Base-by-base conservation (phyloP, 164 flowering plant species). In the Stephania yunnanensis region DNA sequence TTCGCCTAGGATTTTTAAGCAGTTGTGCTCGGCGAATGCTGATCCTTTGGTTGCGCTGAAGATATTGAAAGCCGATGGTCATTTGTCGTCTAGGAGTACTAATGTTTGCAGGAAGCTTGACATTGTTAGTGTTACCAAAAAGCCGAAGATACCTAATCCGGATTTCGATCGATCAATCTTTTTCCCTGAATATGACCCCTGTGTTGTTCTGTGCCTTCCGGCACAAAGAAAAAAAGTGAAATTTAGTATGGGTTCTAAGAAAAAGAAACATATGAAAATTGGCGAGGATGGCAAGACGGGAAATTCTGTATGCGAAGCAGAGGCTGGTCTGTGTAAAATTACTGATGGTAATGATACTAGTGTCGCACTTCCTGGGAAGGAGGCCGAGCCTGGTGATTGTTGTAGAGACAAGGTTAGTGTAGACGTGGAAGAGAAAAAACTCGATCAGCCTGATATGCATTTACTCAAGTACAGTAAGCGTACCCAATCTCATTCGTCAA, bases 1-100 rank as follows among this genome's bases (percentile, higher is more conserved):
- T 81, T 89, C 92, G 0, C 87, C 86, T 0, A 85, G 91, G 78
- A 84, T 87, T 73, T 79, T 79, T 7, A 85, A 75, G 81, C 77
- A 77, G 68, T 64, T 71, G 45, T 36, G 84, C 42, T 70, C 61
- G 20, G 44, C 48, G 46, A 79, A 79, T 72, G 64, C 61, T 4
- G 74, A 75, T 15, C 25, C 25, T 71, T 65, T 78, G 46, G 70
- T 46, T 76, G 64, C 65, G 71, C 46, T 46, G 13, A 78, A 66
- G 77, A 65, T 20, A 19, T 1, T 17, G 58, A 48, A 36, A 0
- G 70, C 45, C 73, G 19, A 66, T 69, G 58, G 46, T 63, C n/a
- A 44, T 80, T 66, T 53, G 7, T 65, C 48, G 17, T 30, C 1
- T 68, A 73, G 73, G 69, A 73, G 72, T 53, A 68, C 73, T 42